Evolutionary conservation across 306 rosid species (phyloP).

Genomic region (Rosa multiflora): DNA sequence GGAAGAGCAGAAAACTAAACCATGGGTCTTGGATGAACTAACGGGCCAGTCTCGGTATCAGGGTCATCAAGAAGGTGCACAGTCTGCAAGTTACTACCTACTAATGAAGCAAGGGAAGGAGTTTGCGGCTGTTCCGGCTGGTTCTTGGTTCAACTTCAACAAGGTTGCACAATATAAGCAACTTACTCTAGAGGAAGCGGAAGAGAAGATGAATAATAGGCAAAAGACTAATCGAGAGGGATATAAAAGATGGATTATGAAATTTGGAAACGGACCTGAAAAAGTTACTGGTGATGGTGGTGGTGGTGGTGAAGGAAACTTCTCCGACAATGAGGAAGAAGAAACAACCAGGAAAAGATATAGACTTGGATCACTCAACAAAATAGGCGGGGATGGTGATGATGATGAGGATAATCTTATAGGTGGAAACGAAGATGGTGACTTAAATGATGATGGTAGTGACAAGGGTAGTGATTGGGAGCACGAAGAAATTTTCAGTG

Average conservation of each 20-base stretch:
- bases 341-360: constrained; percentile 66
- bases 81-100: constrained; percentile 81
- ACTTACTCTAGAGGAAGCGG: constrained; percentile 93
- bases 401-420: constrained; percentile 48
- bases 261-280: constrained; percentile 66
- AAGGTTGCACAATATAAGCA: constrained; percentile 94
- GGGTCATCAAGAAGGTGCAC: constrained; percentile 85
- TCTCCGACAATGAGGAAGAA: constrained; percentile 78
- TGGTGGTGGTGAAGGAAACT: constrained; percentile 67
- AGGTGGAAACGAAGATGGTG: constrained; percentile 70
- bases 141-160: constrained; percentile 95
- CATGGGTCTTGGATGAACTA: constrained; percentile 96
- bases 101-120: constrained; percentile 80
- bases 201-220: constrained; percentile 87
- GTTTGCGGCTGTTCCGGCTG: constrained; percentile 92
- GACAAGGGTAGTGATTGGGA: constrained; percentile 97
- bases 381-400: constrained; percentile 38
- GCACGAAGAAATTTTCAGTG: constrained; percentile 93
- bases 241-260: constrained; percentile 97
- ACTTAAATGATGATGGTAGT: constrained; percentile 68
- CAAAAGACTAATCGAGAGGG: constrained; percentile 87
- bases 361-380: constrained; percentile 17
- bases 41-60: constrained; percentile 80
- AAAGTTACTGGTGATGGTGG: constrained; percentile 38
- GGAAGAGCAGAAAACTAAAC: constrained; percentile 68